Base-by-base conservation (phyloP, 2,329 filamentous ascomycete genomes). In the Tetracladium maxilliforme region DNA sequence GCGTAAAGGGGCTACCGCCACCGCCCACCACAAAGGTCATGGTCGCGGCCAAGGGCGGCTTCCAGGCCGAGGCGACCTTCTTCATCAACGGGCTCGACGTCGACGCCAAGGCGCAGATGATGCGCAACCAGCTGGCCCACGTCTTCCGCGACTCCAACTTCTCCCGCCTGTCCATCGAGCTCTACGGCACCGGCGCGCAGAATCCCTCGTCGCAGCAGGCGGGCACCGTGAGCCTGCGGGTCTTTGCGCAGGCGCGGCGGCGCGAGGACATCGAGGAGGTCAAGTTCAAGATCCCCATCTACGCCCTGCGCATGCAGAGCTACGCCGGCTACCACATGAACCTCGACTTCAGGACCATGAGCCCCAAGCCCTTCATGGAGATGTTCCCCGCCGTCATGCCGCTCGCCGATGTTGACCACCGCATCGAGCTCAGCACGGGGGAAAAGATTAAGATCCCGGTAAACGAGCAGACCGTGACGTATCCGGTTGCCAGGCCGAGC, bases 311-410 rank as follows among this genome's bases (percentile, higher is more conserved):
- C 4, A 55, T 56, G 44, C 51, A 55, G 33, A 51, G 48, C 16
- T 54, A 54, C 26, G 47, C 52, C 29, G 52, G 52, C 0, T 55
- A 55, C 16, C 54, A 57, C 14, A 55, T 55, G 50, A 50, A 47
- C 17, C 41, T 57, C 1, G 51, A 57, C 25, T 55, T 56, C 24
- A 41, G 54, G 4, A 55, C 52, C 4, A 54, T 56, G 51, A 37
- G 42, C 7, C 53, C 54, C 4, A 49, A 48, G 24, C 43, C 47
- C 0, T 58, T 56, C 22, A 54, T 56, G 49, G 52, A 56, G 30
- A 48, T 54, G 22, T 57, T 55, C 26, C 52, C 52, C 1, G 44
- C 42, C 0, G 13, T 47, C 1, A 46, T 56, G 10, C 27, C 35
- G 7, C 19, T 34, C 7, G 25, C 25, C 11, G 13, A 15, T 3